Percentiles rank a stretch among this genome's conserved stretches.
Conservation (phyloP, 2,329 filamentous ascomycete genomes). For the Scolecobasidium constrictum region DNA sequence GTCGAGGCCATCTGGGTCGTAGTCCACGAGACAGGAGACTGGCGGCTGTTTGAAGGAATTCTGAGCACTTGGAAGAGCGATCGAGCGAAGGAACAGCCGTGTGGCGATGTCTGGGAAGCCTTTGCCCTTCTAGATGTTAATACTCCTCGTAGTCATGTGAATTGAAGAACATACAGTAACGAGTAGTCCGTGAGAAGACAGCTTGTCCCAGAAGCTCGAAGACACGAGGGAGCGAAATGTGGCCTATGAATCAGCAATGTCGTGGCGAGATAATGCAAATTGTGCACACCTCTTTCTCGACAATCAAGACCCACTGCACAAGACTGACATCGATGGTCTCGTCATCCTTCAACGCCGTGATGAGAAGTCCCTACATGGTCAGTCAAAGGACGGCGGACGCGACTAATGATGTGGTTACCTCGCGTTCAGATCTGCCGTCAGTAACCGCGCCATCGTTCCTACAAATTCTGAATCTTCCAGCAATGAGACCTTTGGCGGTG, state of each 20-base stretch:
- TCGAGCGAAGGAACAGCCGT: constrained; percentile 48
- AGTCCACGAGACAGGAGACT: constrained; percentile 58
- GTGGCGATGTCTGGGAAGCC: constrained; percentile 71
- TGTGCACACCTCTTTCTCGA: constrained; percentile 68
- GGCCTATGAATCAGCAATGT: constrained; percentile 41
- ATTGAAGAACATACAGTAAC: constrained; percentile 45
- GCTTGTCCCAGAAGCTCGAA: constrained; percentile 42
- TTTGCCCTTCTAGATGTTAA: constrained; percentile 49
- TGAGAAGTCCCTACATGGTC: constrained; percentile 43
- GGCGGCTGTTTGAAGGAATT: constrained; percentile 33
- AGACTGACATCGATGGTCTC: constrained; percentile 37
- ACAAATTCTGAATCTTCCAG: constrained; percentile 44
- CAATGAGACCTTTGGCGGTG: constrained; percentile 60
- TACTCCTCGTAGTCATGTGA: not conserved
- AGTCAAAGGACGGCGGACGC: not conserved
- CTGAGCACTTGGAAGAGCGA: constrained; percentile 37
- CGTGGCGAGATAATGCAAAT: not conserved
- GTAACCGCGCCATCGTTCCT: constrained; percentile 34
- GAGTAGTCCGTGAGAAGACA: constrained; percentile 48
- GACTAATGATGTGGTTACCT: constrained; percentile 19
- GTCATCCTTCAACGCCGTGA: constrained; percentile 46
- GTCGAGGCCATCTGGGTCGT: constrained; percentile 63
- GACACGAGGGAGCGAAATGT: constrained; percentile 58
- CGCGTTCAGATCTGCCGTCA: constrained; percentile 28
- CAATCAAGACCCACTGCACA: constrained; percentile 56